These are phyloP conservation scores for Inga laurina DNA, from an alignment of 306 rosid species.

Conservation along the genomic window DNA sequence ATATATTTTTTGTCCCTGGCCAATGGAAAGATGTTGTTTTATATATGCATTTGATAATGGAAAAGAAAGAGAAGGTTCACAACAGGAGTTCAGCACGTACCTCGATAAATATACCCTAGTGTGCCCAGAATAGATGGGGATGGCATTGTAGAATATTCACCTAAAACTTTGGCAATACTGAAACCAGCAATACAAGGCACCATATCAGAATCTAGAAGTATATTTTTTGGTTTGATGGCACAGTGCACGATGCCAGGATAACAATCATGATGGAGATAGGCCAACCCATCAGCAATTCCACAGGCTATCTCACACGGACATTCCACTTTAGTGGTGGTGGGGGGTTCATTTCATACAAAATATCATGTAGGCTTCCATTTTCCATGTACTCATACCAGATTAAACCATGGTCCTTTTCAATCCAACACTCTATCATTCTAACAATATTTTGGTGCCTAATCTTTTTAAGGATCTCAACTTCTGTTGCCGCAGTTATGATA, in stretches of 20 bases:
- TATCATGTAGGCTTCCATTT: constrained; percentile 84
- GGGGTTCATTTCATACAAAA: constrained; percentile 58
- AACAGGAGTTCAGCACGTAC: constrained; percentile 31
- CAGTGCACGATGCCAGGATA: constrained; percentile 75
- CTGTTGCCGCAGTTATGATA: background rate
- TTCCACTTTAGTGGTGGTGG: constrained; percentile 53
- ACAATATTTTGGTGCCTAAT: constrained; percentile 46
- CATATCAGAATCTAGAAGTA: constrained; percentile 79
- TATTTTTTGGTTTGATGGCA: constrained; percentile 78
- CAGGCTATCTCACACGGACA: constrained; percentile 62
- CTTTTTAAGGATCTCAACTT: background rate
- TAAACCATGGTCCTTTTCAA: constrained; percentile 52
- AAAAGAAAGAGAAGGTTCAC: constrained; percentile 5
- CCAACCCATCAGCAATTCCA: constrained; percentile 77
- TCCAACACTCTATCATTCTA: constrained; percentile 60
- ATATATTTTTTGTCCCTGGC: constrained; percentile 63
- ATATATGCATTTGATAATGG: background rate
- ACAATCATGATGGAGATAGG: constrained; percentile 79
- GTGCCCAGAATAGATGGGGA: constrained; percentile 58
- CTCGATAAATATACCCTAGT: constrained; percentile 6
- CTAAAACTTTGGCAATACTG: background rate
- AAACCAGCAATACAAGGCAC: constrained; percentile 57
- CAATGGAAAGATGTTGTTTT: constrained; percentile 9
- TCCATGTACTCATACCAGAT: constrained; percentile 62
- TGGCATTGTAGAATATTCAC: constrained; percentile 34